Evolutionary conservation across 2,329 filamentous ascomycete genomes (phyloP).

Genomic region (Phialophora chinensis): DNA sequence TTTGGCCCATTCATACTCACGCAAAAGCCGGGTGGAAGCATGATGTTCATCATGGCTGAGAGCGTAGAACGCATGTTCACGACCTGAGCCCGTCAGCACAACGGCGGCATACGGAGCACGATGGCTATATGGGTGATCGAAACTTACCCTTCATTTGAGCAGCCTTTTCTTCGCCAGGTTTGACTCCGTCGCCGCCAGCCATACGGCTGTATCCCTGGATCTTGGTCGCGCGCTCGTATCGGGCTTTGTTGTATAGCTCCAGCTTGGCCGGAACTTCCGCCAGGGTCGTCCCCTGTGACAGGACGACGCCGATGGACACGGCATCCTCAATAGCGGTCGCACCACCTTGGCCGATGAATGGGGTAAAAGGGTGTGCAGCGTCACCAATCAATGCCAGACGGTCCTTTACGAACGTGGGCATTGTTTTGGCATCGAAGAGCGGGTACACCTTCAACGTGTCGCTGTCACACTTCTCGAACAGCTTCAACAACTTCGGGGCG

Average conservation of each 20-base stretch:
- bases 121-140: background rate
- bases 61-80: slow-evolving; percentile 54
- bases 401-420: slow-evolving; percentile 51
- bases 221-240: slow-evolving; percentile 62
- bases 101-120: background rate
- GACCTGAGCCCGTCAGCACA: slow-evolving; percentile 33
- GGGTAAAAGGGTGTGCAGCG: slow-evolving; percentile 61
- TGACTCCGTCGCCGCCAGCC: slow-evolving; percentile 47
- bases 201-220: slow-evolving; percentile 65
- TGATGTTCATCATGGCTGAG: slow-evolving; percentile 66
- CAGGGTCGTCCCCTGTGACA: background rate
- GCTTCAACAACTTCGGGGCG: background rate
- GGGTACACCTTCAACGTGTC: slow-evolving; percentile 19
- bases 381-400: slow-evolving; percentile 68
- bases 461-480: slow-evolving; percentile 21
- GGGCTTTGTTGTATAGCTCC: slow-evolving; percentile 63
- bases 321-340: slow-evolving; percentile 45
- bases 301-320: slow-evolving; percentile 39
- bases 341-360: slow-evolving; percentile 56
- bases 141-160: slow-evolving; percentile 4
- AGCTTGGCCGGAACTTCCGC: slow-evolving; percentile 62
- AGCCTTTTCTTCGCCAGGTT: slow-evolving; percentile 17
- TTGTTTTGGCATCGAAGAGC: slow-evolving; percentile 15
- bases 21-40: slow-evolving; percentile 57
- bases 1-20: slow-evolving; percentile 56